Evolutionary conservation across 345 rosid species (phyloP).

Genomic region (Corymbia maculata): DNA sequence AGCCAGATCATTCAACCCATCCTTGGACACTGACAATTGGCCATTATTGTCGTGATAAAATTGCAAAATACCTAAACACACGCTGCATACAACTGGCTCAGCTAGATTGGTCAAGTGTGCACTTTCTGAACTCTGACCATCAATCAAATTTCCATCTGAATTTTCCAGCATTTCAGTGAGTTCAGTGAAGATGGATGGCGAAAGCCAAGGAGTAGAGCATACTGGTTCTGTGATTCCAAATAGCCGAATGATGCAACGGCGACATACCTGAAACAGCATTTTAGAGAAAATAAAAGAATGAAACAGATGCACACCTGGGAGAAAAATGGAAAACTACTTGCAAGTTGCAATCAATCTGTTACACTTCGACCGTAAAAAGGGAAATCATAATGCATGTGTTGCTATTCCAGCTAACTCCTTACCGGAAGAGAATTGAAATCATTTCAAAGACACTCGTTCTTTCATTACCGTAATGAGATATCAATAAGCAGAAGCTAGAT

Average conservation of each 20-base stretch:
- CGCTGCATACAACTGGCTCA: conserved; percentile 39
- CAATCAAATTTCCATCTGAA: not conserved
- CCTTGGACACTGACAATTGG: conserved; percentile 19
- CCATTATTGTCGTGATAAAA: conserved; percentile 34
- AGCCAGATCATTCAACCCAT: conserved; percentile 30
- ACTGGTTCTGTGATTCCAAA: conserved; percentile 29
- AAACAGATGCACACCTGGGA: not conserved
- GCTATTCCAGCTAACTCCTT: not conserved
- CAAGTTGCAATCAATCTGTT: not conserved
- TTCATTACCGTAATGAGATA: not conserved
- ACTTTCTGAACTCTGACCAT: not conserved
- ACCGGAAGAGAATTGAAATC: not conserved
- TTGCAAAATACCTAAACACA: conserved; percentile 82
- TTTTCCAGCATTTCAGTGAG: conserved; percentile 3
- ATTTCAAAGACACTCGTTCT: not conserved
- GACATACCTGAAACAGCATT: conserved; percentile 48
- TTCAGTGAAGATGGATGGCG: conserved; percentile 12
- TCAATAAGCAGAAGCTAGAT: not conserved
- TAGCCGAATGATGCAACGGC: conserved; percentile 64
- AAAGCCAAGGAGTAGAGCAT: conserved; percentile 14
- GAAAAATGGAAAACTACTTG: not conserved
- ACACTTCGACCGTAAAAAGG: not conserved
- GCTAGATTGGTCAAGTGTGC: not conserved
- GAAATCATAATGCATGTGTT: not conserved
- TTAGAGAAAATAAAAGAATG: not conserved